These are phyloP conservation scores for Diplodia sapinea DNA, from an alignment of 2,329 filamentous ascomycete genomes.

Conservation along the genomic window DNA sequence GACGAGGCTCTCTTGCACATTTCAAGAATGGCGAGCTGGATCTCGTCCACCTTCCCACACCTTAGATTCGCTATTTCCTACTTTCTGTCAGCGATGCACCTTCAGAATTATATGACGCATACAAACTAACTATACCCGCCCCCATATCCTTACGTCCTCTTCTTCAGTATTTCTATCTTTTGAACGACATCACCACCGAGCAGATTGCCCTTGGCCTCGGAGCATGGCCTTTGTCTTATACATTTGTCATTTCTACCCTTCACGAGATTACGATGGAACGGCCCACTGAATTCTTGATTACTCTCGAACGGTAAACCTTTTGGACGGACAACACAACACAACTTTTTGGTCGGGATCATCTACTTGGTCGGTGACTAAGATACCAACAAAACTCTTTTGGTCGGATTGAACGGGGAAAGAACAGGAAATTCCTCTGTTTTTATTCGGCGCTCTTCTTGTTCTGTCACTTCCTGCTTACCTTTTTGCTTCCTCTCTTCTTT, in stretches of 20 bases:
- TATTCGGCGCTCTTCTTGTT: conserved; percentile 9
- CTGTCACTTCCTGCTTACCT: neutral
- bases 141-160: conserved; percentile 4
- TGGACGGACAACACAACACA: conserved; percentile 2
- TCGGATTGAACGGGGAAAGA: conserved; percentile 27
- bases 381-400: conserved; percentile 3
- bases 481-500: neutral
- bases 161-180: conserved; percentile 3
- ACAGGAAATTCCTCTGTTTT: conserved; percentile 17
- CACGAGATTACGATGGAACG: conserved; percentile 24
- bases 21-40: conserved; percentile 18
- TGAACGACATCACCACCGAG: neutral
- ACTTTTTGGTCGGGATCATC: conserved; percentile 15
- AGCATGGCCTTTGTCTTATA: conserved; percentile 8
- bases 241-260: neutral
- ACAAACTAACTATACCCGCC: conserved; percentile 27
- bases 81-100: conserved; percentile 1
- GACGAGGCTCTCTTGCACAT: neutral
- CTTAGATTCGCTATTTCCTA: conserved; percentile 11
- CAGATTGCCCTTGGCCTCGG: conserved; percentile 22
- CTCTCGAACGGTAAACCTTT: conserved; percentile 4
- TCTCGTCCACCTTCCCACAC: conserved; percentile 9
- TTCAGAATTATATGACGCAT: conserved; percentile 1
- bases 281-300: conserved; percentile 19
- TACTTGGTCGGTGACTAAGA: conserved; percentile 16